Conservation (phyloP, 108 stramenopile species). For the Nannochloropsis salina region DNA sequence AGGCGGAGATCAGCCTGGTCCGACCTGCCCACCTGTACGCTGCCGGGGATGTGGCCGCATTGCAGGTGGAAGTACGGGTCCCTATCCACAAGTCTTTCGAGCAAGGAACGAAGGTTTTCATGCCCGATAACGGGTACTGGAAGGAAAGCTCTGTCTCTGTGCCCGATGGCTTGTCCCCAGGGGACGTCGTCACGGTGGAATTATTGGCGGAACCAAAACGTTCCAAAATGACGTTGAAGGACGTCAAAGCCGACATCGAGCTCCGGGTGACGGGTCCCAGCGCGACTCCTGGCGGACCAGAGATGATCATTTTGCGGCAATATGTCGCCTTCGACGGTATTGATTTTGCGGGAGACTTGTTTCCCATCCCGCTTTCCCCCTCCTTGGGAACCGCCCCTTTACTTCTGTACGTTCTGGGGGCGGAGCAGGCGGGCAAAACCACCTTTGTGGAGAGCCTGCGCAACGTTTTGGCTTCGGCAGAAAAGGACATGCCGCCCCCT, state of each 20-base stretch:
- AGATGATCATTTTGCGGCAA: background rate
- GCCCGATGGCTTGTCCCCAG: background rate
- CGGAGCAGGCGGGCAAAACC: background rate
- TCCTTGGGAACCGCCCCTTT: background rate
- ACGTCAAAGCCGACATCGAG: background rate
- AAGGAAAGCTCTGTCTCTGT: background rate
- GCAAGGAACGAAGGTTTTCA: background rate
- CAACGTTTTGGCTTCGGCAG: background rate
- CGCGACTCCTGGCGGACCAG: background rate
- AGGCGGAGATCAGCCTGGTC: background rate
- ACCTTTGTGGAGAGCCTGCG: background rate
- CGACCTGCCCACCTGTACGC: background rate
- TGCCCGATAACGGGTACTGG: background rate
- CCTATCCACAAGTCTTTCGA: background rate
- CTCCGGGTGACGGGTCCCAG: background rate
- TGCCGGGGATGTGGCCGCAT: background rate
- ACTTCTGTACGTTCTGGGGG: background rate
- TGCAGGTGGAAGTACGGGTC: background rate
- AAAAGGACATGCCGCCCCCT: background rate
- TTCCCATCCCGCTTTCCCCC: background rate
- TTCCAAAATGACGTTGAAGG: background rate
- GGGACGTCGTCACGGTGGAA: background rate
- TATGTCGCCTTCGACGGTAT: background rate
- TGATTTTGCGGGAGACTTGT: slow-evolving; percentile 13
- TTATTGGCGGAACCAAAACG: background rate